phyloP scores from a whole-genome alignment of 169 alveolate genomes.

The Cryptosporidium ubiquitum region DNA sequence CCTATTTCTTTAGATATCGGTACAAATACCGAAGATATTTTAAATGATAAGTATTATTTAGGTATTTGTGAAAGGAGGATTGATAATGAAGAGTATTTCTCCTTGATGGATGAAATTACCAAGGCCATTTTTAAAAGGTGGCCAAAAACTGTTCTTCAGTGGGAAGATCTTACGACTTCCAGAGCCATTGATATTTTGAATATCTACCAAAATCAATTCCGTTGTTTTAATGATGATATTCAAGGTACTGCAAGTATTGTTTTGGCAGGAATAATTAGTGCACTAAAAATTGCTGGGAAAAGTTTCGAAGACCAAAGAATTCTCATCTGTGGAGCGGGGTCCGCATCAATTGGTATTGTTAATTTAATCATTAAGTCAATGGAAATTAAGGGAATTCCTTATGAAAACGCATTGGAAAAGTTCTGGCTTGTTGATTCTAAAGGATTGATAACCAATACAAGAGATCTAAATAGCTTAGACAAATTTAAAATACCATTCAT shows the following conservation, averaged over 20 bases:
- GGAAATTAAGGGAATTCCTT: constrained; percentile 59
- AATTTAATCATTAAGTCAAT: constrained; percentile 66
- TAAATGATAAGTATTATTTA: constrained; percentile 57
- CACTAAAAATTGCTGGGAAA: constrained; percentile 56
- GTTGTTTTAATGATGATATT: constrained; percentile 82
- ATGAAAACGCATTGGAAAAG: constrained; percentile 29
- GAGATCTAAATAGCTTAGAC: constrained; percentile 59
- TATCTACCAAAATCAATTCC: constrained; percentile 64
- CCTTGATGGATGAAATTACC: constrained; percentile 76
- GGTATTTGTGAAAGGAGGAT: constrained; percentile 75
- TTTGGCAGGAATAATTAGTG: constrained; percentile 77
- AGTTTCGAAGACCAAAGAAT: constrained; percentile 75
- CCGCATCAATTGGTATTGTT: constrained; percentile 79
- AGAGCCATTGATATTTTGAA: constrained; percentile 76
- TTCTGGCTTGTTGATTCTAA: constrained; percentile 79
- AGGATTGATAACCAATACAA: constrained; percentile 76
- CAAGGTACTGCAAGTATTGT: constrained; percentile 82
- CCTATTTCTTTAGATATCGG: constrained; percentile 80
- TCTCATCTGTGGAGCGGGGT: constrained; percentile 81
- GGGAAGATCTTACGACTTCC: constrained; percentile 78
- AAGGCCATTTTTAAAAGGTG: constrained; percentile 75
- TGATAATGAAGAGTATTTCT: constrained; percentile 76
- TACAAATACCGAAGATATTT: constrained; percentile 73
- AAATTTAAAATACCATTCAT: constrained; percentile 71
- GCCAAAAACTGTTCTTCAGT: constrained; percentile 80